phyloP scores from a whole-genome alignment of 768 basidiomycete genomes.

The Boletus eberwhitei region DNA sequence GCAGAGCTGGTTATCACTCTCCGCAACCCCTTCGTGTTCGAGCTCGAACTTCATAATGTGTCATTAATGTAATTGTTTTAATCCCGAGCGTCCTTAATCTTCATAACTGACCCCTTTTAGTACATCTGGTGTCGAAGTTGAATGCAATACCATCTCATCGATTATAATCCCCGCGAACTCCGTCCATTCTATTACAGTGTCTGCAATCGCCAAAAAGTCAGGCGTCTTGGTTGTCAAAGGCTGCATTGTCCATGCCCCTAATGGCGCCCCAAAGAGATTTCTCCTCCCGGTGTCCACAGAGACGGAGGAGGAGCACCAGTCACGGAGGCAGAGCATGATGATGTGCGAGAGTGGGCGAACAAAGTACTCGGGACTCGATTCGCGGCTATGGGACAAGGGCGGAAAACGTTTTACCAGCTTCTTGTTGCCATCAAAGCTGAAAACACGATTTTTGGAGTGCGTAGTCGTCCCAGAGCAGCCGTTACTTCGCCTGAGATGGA shows the following conservation, averaged over 20 bases:
- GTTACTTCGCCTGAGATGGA: slow-evolving; percentile 77
- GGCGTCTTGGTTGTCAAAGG: slow-evolving; percentile 76
- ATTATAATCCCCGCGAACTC: slow-evolving; percentile 72
- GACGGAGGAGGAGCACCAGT: slow-evolving; percentile 63
- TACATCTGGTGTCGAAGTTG: slow-evolving; percentile 76
- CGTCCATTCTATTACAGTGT: slow-evolving; percentile 67
- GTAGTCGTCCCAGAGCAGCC: slow-evolving; percentile 86
- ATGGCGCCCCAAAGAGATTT: slow-evolving; percentile 69
- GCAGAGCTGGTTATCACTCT: slow-evolving; percentile 81
- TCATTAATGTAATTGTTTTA: slow-evolving; percentile 61
- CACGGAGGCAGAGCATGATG: slow-evolving; percentile 54
- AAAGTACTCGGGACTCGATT: slow-evolving; percentile 74
- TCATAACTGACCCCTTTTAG: slow-evolving; percentile 39
- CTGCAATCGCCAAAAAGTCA: slow-evolving; percentile 59
- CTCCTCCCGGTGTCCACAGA: slow-evolving; percentile 69
- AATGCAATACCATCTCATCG: slow-evolving; percentile 54
- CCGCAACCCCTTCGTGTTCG: slow-evolving; percentile 91
- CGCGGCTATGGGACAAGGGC: slow-evolving; percentile 56
- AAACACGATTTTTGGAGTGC: slow-evolving; percentile 67
- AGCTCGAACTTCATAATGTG: slow-evolving; percentile 81
- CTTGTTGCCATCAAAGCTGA: slow-evolving; percentile 24
- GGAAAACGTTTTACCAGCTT: slow-evolving; percentile 39
- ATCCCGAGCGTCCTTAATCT: not conserved
- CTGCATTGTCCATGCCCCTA: slow-evolving; percentile 72
- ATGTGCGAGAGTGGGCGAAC: slow-evolving; percentile 65